Conservation (phyloP, 2,329 filamentous ascomycete species). For the Sclerotinia trifoliorum region DNA sequence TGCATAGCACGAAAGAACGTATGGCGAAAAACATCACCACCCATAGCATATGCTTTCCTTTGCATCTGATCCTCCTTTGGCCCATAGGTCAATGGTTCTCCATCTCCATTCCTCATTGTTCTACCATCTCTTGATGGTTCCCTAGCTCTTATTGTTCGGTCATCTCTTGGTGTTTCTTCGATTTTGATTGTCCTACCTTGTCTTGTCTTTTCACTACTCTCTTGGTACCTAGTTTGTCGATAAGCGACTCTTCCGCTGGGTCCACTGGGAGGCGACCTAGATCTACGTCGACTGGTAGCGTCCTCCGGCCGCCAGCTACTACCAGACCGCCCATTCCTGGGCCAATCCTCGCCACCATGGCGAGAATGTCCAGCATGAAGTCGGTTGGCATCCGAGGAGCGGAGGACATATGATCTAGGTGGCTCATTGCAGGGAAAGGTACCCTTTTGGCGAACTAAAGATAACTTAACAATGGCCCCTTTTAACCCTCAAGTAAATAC, state of each 20-base stretch:
- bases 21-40: slow-evolving; percentile 18
- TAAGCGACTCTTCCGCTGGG: background rate
- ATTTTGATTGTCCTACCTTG: background rate
- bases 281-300: background rate
- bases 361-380: background rate
- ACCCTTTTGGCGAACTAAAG: background rate
- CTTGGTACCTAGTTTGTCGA: background rate
- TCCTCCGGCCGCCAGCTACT: background rate
- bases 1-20: slow-evolving; percentile 31
- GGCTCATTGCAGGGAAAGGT: slow-evolving; percentile 16
- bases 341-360: background rate
- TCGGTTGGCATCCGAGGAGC: background rate
- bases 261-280: background rate
- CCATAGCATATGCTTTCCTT: slow-evolving; percentile 20
- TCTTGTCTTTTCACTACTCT: background rate
- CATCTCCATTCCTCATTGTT: background rate
- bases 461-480: background rate
- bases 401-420: slow-evolving; percentile 5
- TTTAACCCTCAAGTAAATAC: background rate
- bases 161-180: background rate
- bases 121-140: background rate
- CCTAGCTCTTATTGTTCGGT: background rate
- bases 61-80: slow-evolving; percentile 29
- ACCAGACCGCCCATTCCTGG: background rate
- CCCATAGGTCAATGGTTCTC: background rate